Evolutionary conservation across 2,329 filamentous ascomycete species (phyloP).

Genomic region (Xylariaceae sp.): DNA sequence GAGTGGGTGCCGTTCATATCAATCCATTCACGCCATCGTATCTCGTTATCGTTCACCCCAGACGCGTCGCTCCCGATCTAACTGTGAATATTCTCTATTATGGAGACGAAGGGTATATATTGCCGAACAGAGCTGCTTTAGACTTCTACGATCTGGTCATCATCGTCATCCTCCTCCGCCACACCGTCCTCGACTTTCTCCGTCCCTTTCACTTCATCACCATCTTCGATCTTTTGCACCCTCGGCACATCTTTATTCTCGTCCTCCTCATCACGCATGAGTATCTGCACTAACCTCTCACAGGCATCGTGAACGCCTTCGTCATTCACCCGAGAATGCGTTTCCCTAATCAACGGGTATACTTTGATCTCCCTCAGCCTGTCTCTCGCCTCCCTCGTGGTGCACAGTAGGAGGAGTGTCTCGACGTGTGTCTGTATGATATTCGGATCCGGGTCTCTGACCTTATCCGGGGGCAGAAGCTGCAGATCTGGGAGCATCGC

Average conservation of each 20-base stretch:
- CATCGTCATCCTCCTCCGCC: conserved; percentile 35
- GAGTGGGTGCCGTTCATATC: too few species aligned
- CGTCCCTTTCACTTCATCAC: conserved; percentile 39
- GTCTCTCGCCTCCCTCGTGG: conserved; percentile 71
- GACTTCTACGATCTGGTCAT: conserved; percentile 53
- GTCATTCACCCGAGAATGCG: conserved; percentile 72
- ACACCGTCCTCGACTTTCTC: conserved; percentile 38
- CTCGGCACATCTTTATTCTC: conserved; percentile 34
- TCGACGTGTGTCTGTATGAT: conserved; percentile 88
- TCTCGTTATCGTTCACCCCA: too few species aligned
- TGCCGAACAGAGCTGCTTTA: conserved; percentile 25
- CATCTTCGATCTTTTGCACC: conserved; percentile 35
- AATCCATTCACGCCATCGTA: too few species aligned
- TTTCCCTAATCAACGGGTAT: conserved; percentile 85
- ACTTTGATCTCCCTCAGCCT: conserved; percentile 72
- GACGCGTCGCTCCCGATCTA: too few species aligned
- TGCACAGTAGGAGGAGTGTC: conserved; percentile 78
- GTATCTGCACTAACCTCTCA: conserved; percentile 82
- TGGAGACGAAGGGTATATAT: too few species aligned
- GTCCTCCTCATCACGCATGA: conserved; percentile 74
- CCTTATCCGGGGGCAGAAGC: conserved; percentile 83
- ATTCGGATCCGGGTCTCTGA: conserved; percentile 69
- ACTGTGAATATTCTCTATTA: too few species aligned
- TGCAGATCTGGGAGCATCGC: conserved; percentile 88
- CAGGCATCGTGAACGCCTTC: conserved; percentile 80